Percentiles rank a stretch among this genome's conserved stretches.
phyloP scores from a whole-genome alignment of 306 rosid genomes.

The Dalbergia oliveri region DNA sequence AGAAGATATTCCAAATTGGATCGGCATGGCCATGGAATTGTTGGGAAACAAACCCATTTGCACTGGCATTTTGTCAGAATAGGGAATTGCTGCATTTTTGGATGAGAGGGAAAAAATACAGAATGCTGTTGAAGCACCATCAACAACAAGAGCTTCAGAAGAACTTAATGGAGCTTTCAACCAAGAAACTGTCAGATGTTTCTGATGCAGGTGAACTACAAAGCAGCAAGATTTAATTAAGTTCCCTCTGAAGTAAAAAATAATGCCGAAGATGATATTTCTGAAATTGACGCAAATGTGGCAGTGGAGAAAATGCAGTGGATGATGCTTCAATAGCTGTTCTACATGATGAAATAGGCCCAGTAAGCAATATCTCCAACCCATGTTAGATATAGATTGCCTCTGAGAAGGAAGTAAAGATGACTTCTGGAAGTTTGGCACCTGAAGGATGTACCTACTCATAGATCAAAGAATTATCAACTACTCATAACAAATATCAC shows the following conservation, averaged over 20 bases:
- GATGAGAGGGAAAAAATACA: conserved; percentile 73
- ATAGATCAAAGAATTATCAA: conserved; percentile 39
- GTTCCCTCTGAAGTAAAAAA: conserved; percentile 48
- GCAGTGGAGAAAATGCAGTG: conserved; percentile 45
- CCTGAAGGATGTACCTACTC: conserved; percentile 51
- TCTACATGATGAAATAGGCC: conserved; percentile 44
- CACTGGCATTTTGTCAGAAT: conserved; percentile 86
- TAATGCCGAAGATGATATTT: conserved; percentile 47
- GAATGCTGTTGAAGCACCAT: conserved; percentile 50
- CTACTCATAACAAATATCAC: conserved; percentile 45
- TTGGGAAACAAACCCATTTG: conserved; percentile 87
- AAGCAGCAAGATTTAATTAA: conserved; percentile 43
- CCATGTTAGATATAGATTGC: conserved; percentile 39
- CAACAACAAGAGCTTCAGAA: conserved; percentile 52
- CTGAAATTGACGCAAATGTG: conserved; percentile 45
- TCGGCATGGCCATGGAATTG: conserved; percentile 59
- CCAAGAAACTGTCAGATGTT: conserved; percentile 52
- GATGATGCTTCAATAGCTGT: conserved; percentile 50
- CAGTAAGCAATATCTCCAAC: conserved; percentile 44
- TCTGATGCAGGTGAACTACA: conserved; percentile 51
- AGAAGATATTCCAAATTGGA: conserved; percentile 61
- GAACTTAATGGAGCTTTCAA: conserved; percentile 54
- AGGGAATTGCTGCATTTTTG: conserved; percentile 85
- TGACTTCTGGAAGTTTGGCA: conserved; percentile 54
- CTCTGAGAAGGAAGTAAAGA: conserved; percentile 52